Evolutionary conservation across 768 basidiomycete genomes (phyloP), one percentile per base, ranked within the genome.

Genomic region (Xanthoconium stramineum): DNA sequence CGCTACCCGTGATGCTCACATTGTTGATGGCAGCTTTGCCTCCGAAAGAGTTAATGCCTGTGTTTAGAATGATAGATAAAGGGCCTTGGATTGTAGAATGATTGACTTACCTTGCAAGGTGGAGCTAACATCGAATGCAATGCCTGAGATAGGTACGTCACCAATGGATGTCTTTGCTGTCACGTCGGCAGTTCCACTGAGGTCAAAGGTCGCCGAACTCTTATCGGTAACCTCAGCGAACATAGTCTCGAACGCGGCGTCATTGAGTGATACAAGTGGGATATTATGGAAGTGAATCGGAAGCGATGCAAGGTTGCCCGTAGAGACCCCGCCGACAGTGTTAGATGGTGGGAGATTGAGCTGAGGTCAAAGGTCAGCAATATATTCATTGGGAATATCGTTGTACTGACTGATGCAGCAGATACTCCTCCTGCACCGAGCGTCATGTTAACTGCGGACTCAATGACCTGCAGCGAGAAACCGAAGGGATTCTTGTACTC

Each of bases 401-500:
- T 36, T 28, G 20, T 14, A 55, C 75, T 53, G 65, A 86, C 84
- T 68, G 78, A 69, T 30, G 85, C 85, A 37, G 81, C 75, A 54
- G 83, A 71, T 29, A 73, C 65, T 6, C 84, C 83, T 20, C 74
- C 73, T 6, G 71, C 70, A 17, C 71, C 74, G 45, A 90, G 69
- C 46, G 75, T 75, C 59, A 89, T 80, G 24, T 78, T 77, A 62
- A 88, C 76, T 1, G 78, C 76, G 3, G 82, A 73, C 59, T 80
- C 75, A 12, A 83, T 67, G 24, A 87, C 84, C 62, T 88, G 85
- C 51, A 89, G 66, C 12, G 83, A 81, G 71, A 90, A 90, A 5
- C 88, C 88, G 65, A 89, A 89, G 1, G 88, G 88, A 69, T 89
- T 90, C 69, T 80, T 81, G 68, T 86, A 87, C 59, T 76, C 71